Conservation (phyloP, 2,329 filamentous ascomycete genomes). For the Colletotrichum echinochloae region DNA sequence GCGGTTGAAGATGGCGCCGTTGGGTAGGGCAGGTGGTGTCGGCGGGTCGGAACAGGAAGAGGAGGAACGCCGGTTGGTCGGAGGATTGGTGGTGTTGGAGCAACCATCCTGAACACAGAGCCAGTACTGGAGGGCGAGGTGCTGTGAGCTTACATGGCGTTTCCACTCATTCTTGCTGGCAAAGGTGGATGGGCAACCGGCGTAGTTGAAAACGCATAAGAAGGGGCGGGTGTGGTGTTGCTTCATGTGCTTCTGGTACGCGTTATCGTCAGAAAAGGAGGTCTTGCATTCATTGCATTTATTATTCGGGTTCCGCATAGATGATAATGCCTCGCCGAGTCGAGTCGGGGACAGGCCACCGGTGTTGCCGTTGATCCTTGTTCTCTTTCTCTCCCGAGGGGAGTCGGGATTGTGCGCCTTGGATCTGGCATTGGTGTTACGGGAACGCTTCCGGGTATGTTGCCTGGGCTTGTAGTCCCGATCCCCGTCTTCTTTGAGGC, state of each 20-base stretch:
- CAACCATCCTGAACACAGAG: slow-evolving; percentile 77
- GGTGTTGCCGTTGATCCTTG: slow-evolving; percentile 17
- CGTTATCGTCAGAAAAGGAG: slow-evolving; percentile 58
- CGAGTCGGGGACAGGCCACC: neutral
- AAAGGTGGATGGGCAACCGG: slow-evolving; percentile 80
- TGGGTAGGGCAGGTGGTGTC: slow-evolving; percentile 52
- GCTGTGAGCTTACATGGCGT: slow-evolving; percentile 84
- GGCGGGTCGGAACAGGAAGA: slow-evolving; percentile 14
- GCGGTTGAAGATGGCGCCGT: slow-evolving; percentile 82
- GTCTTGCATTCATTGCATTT: slow-evolving; percentile 53
- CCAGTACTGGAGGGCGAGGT: slow-evolving; percentile 81
- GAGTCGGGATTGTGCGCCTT: slow-evolving; percentile 1
- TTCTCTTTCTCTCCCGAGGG: slow-evolving; percentile 23
- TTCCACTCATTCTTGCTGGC: slow-evolving; percentile 96
- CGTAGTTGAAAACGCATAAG: slow-evolving; percentile 81
- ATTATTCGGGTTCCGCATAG: slow-evolving; percentile 38
- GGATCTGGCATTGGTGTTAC: slow-evolving; percentile 18
- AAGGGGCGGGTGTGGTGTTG: slow-evolving; percentile 72
- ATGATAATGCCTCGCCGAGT: slow-evolving; percentile 3
- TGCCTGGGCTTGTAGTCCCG: slow-evolving; percentile 34
- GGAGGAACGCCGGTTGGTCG: slow-evolving; percentile 35
- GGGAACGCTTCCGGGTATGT: slow-evolving; percentile 34
- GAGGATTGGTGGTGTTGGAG: slow-evolving; percentile 48
- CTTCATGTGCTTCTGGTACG: slow-evolving; percentile 63
- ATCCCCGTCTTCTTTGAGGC: slow-evolving; percentile 24